A percentile compares a stretch with the other conserved stretches of the same genome.
phyloP scores from a whole-genome alignment of 345 rosid species.

The Raphanus raphanistrum region DNA sequence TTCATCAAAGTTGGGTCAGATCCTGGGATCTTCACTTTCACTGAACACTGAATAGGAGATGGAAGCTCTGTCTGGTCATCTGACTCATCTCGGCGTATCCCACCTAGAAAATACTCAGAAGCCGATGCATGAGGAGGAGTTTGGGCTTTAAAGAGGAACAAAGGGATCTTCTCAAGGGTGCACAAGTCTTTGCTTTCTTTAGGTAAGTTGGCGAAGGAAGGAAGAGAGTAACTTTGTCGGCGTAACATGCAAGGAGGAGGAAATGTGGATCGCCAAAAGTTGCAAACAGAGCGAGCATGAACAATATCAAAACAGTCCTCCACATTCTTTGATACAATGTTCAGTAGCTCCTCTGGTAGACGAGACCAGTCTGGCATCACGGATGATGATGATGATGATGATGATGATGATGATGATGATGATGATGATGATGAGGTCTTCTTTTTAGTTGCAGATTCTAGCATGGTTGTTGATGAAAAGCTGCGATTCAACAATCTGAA shows the following conservation, averaged over 20 bases:
- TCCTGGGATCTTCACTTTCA: neutral
- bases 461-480: neutral
- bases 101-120: neutral
- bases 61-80: neutral
- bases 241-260: neutral
- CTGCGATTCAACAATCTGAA: neutral
- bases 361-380: neutral
- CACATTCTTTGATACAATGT: neutral
- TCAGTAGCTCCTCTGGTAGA: slow-evolving; percentile 12
- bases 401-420: no score
- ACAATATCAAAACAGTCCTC: slow-evolving; percentile 18
- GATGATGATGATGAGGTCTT: neutral
- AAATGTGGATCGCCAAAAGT: slow-evolving; percentile 5
- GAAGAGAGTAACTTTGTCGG: neutral
- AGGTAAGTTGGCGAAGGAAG: neutral
- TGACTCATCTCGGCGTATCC: neutral
- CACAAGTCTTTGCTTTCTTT: neutral
- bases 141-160: neutral
- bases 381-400: neutral
- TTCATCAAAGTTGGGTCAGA: slow-evolving; percentile 2
- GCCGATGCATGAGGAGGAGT: neutral
- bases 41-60: slow-evolving; percentile 3
- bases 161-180: neutral
- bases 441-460: neutral
- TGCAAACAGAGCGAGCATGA: slow-evolving; percentile 23